Evolutionary conservation across 495 filamentous ascomycete species (phyloP).

Genomic region (Saxophila tyrrhenica): DNA sequence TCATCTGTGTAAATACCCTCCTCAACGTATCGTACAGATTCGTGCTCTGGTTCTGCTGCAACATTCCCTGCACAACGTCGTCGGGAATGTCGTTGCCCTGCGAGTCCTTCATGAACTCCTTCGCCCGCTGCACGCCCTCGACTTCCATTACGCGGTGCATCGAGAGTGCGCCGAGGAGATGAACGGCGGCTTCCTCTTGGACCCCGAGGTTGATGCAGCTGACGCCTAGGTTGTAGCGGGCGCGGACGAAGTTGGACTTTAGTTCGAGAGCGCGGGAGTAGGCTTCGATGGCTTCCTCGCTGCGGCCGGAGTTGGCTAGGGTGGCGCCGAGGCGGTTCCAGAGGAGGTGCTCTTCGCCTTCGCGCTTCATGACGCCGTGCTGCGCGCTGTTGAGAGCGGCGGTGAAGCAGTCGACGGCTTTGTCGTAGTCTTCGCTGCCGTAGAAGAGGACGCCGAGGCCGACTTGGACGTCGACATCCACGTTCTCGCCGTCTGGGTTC

Average conservation of each 20-base stretch:
- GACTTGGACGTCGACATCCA: slow-evolving; percentile 98
- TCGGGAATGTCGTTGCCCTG: slow-evolving; percentile 41
- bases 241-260: slow-evolving; percentile 89
- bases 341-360: slow-evolving; percentile 73
- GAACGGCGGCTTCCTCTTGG: slow-evolving; percentile 81
- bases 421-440: slow-evolving; percentile 92
- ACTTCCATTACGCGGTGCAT: slow-evolving; percentile 94
- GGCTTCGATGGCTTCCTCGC: slow-evolving; percentile 89
- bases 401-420: slow-evolving; percentile 96
- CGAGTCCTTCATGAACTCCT: slow-evolving; percentile 39
- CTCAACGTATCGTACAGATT: slow-evolving; percentile 89
- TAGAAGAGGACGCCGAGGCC: slow-evolving; percentile 97
- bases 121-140: slow-evolving; percentile 68
- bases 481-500: slow-evolving; percentile 72
- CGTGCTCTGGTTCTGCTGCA: slow-evolving; percentile 86
- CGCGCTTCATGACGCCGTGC: slow-evolving; percentile 61
- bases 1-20: slow-evolving; percentile 91
- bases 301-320: slow-evolving; percentile 83
- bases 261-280: slow-evolving; percentile 86
- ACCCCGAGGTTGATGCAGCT: slow-evolving; percentile 96
- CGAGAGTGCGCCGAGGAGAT: slow-evolving; percentile 83
- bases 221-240: slow-evolving; percentile 92
- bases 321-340: slow-evolving; percentile 98
- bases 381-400: slow-evolving; percentile 76
- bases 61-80: slow-evolving; percentile 64